These are phyloP conservation scores for Acacia crassicarpa DNA, from an alignment of 306 rosid genomes.

Conservation along the genomic window DNA sequence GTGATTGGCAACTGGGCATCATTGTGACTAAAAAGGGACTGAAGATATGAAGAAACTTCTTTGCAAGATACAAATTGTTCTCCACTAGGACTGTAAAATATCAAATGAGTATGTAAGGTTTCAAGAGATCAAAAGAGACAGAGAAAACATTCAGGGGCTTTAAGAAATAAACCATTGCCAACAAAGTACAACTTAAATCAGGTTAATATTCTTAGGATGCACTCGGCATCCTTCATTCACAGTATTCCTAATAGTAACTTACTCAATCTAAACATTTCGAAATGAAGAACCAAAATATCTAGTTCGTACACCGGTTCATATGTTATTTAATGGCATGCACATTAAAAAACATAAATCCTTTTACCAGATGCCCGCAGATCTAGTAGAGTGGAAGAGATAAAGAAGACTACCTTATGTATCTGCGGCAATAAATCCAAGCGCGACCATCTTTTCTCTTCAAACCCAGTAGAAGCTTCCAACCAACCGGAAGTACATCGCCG, in stretches of 20 bases:
- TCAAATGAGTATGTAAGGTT: conserved; percentile 31
- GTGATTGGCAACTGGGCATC: conserved; percentile 32
- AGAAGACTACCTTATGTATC: conserved; percentile 66
- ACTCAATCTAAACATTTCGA: not conserved
- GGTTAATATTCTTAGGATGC: not conserved
- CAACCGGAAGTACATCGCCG: conserved; percentile 63
- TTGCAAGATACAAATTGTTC: conserved; percentile 75
- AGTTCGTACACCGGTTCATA: not conserved
- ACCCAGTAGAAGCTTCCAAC: conserved; percentile 82
- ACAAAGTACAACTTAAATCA: not conserved
- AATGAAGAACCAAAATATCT: not conserved
- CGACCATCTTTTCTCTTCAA: conserved; percentile 81
- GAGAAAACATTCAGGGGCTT: not conserved
- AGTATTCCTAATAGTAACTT: too few relatives aligned
- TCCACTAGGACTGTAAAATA: conserved; percentile 75
- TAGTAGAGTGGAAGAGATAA: not conserved
- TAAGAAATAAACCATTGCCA: not conserved
- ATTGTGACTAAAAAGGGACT: conserved; percentile 41
- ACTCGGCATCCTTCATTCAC: not conserved
- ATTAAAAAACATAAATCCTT: not conserved
- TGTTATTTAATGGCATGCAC: not conserved
- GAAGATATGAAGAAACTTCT: conserved; percentile 69
- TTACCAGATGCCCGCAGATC: not conserved
- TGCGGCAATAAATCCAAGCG: conserved; percentile 85
- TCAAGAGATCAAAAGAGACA: not conserved